Base-by-base conservation (phyloP, 805 yeast genomes). In the Kuraishia ogatae region DNA sequence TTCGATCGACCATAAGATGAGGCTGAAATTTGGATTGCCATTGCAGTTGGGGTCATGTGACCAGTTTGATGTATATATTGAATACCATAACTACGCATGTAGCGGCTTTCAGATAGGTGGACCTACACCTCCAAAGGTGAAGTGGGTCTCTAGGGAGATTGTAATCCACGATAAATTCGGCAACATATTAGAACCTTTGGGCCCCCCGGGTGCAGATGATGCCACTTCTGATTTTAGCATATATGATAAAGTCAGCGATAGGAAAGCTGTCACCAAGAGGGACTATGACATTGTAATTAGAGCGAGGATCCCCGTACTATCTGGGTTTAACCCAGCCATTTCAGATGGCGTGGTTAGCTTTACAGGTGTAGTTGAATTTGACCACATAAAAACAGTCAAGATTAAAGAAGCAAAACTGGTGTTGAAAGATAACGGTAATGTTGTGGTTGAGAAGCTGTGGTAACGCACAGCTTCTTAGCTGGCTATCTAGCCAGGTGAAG, bases 331-430 rank as follows among this genome's bases (percentile, higher is more conserved):
- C 49, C 28, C 55, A 2, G 46, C 51, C 35, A 35, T 48, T 11
- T n/a, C 51, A 2, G 53, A 48, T 19, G 73, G 71, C 13, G 61
- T 61, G n/a, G 64, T 70, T 26, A 57, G 65, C 15, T 71, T 70
- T 53, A 57, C 53, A 11, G 75, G 71, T 2, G 64, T 67, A 8
- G 63, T 71, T 13, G 72, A 70, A 52, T 68, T 70, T 29, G 74
- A 71, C 57, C 75, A 70, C 53, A 68, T 71, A 7, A 66, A 67
- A 56, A 64, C 67, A 7, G 62, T 71, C 39, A 66, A 66, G 51
- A 61, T 71, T 11, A 61, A 60, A 3, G 57, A 60, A 23, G 66
- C 66, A 21, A 50, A 63, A 4, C 54, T 71, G 48, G 60, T 63
- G 7, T 69, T 61, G 48, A 64, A 50, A 24, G 66, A 64, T 29